Evolutionary conservation across 2,329 filamentous ascomycete genomes (phyloP).

Genomic region (Fusarium kyushuense): DNA sequence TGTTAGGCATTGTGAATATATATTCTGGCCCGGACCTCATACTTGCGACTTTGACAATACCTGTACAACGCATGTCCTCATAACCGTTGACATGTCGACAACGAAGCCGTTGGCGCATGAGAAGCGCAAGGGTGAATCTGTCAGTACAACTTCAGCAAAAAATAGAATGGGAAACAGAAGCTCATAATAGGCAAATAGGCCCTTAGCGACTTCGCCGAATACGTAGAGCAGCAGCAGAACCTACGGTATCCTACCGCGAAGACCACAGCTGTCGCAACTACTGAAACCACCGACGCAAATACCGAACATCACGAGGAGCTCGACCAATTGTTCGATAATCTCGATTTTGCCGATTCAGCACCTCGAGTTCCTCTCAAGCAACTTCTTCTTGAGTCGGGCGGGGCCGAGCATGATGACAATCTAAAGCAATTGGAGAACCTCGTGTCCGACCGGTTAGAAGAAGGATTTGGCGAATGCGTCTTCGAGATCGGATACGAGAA

Average conservation of each 20-base stretch:
- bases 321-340: slow-evolving; percentile 89
- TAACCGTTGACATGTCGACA: slow-evolving; percentile 62
- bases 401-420: slow-evolving; percentile 58
- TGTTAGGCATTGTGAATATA: slow-evolving; percentile 23
- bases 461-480: slow-evolving; percentile 88
- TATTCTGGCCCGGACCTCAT: neutral
- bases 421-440: slow-evolving; percentile 73
- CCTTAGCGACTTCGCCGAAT: slow-evolving; percentile 96
- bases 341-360: slow-evolving; percentile 80
- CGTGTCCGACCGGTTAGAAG: slow-evolving; percentile 76
- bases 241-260: slow-evolving; percentile 68
- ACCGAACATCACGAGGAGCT: slow-evolving; percentile 80
- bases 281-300: slow-evolving; percentile 48
- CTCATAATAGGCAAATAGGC: slow-evolving; percentile 61
- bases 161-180: neutral
- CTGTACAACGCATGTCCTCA: slow-evolving; percentile 46
- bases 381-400: slow-evolving; percentile 74
- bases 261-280: slow-evolving; percentile 43
- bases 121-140: slow-evolving; percentile 86
- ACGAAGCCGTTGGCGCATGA: slow-evolving; percentile 78
- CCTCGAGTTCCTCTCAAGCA: slow-evolving; percentile 78
- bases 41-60: slow-evolving; percentile 44
- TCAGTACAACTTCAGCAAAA: slow-evolving; percentile 56
- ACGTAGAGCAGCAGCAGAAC: slow-evolving; percentile 93
- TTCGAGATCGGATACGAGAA: slow-evolving; percentile 95